A percentile compares a stretch with the other conserved stretches of the same genome.
phyloP scores from a whole-genome alignment of 1,284 basidiomycete species.

The Peniophora sp. region DNA sequence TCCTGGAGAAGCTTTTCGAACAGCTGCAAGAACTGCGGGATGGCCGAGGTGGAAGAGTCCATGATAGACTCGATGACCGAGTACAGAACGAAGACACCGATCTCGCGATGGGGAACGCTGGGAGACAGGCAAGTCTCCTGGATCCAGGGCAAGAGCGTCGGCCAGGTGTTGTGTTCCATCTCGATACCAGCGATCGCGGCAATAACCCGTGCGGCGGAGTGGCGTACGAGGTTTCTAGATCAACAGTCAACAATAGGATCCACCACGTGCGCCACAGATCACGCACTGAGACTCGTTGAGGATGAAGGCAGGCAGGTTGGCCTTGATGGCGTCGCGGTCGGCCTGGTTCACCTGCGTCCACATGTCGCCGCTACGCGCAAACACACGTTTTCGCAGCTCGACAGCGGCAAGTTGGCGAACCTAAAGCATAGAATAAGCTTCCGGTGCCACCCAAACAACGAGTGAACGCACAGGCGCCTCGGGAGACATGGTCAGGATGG shows the following conservation, averaged over 20 bases:
- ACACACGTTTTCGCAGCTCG: slow-evolving; percentile 91
- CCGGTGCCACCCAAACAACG: background rate
- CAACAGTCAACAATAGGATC: slow-evolving; percentile 9
- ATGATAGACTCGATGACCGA: slow-evolving; percentile 90
- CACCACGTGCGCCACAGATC: slow-evolving; percentile 6
- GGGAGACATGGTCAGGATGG: slow-evolving; percentile 80
- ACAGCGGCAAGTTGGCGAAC: slow-evolving; percentile 98
- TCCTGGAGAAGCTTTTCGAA: slow-evolving; percentile 79
- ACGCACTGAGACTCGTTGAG: slow-evolving; percentile 74
- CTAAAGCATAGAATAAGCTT: slow-evolving; percentile 30
- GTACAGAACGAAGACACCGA: slow-evolving; percentile 87
- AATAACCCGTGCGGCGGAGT: slow-evolving; percentile 87
- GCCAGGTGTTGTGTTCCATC: slow-evolving; percentile 79
- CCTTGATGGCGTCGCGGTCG: slow-evolving; percentile 82
- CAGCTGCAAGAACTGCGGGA: slow-evolving; percentile 76
- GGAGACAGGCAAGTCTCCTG: slow-evolving; percentile 71
- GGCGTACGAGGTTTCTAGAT: slow-evolving; percentile 76
- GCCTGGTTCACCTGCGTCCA: slow-evolving; percentile 74
- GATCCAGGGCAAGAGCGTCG: slow-evolving; percentile 84
- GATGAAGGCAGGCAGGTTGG: slow-evolving; percentile 74
- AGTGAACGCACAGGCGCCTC: slow-evolving; percentile 55
- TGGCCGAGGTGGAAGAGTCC: slow-evolving; percentile 78
- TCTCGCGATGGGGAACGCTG: slow-evolving; percentile 77
- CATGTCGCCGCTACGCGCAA: slow-evolving; percentile 72
- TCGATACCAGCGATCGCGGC: slow-evolving; percentile 92